A percentile compares a stretch with the other conserved stretches of the same genome.
phyloP scores from a whole-genome alignment of 768 basidiomycete genomes.

The Auricularia sp. region DNA sequence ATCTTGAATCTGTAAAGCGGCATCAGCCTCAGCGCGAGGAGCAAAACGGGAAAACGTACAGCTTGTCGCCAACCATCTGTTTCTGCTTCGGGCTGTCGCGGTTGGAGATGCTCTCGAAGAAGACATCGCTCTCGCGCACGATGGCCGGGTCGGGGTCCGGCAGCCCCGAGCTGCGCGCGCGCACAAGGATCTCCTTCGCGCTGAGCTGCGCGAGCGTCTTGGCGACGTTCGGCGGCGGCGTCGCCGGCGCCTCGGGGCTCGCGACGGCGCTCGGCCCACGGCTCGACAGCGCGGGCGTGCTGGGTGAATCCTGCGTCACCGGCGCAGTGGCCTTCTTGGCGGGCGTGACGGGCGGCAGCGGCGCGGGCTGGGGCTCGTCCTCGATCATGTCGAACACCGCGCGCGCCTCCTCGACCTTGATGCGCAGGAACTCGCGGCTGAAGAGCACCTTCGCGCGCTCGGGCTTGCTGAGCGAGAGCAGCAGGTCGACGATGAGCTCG shows the following conservation, averaged over 20 bases:
- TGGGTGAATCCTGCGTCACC: constrained; percentile 41
- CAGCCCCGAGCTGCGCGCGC: constrained; percentile 47
- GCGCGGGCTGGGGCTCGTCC: constrained; percentile 36
- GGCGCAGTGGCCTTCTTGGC: constrained; percentile 39
- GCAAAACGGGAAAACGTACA: constrained; percentile 35
- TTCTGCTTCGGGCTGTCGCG: constrained; percentile 55
- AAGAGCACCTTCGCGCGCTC: constrained; percentile 89
- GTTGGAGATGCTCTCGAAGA: constrained; percentile 50
- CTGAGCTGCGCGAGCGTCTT: constrained; percentile 56
- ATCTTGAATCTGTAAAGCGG: constrained; percentile 32
- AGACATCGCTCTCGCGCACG: constrained; percentile 59
- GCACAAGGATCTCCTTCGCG: constrained; percentile 61
- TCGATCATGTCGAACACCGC: constrained; percentile 63
- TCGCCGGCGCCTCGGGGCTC: constrained; percentile 39
- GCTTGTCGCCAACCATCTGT: constrained; percentile 70
- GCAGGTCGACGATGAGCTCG: constrained; percentile 58
- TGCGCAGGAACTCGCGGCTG: constrained; percentile 67
- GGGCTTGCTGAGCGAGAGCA: constrained; percentile 80
- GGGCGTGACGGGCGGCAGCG: constrained; percentile 42
- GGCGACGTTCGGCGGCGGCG: constrained; percentile 32
- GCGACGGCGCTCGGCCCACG: constrained; percentile 62
- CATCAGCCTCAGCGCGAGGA: neutral
- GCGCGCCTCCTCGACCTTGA: constrained; percentile 75
- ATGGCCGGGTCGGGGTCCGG: constrained; percentile 63
- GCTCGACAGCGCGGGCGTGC: constrained; percentile 69